Conservation (phyloP, 495 filamentous ascomycete genomes). For the Aspergillus sparsus region DNA sequence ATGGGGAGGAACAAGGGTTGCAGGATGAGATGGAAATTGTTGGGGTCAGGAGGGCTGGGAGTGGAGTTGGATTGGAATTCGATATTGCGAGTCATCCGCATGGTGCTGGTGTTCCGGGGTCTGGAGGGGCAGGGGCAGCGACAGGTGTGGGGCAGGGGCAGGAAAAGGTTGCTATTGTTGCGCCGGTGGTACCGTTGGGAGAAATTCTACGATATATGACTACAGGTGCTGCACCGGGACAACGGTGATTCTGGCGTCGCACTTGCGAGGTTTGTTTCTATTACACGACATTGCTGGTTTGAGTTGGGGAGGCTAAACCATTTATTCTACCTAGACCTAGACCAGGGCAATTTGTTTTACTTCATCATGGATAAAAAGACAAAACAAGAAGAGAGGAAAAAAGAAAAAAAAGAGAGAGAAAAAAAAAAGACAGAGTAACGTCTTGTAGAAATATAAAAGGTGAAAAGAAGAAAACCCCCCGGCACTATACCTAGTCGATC, state of each 20-base stretch:
- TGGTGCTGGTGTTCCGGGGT: not conserved
- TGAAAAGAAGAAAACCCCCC: constrained; percentile 8
- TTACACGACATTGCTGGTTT: too few relatives aligned
- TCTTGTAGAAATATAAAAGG: constrained; percentile 11
- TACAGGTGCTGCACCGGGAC: constrained; percentile 47
- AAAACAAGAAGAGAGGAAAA: constrained; percentile 4
- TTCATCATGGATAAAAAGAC: not conserved
- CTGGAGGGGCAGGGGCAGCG: too few relatives aligned
- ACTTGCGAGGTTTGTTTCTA: too few relatives aligned
- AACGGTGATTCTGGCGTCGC: constrained; percentile 15
- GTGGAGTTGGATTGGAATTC: constrained; percentile 39
- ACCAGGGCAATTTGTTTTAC: not conserved
- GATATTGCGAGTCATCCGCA: constrained; percentile 41
- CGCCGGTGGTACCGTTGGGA: constrained; percentile 46
- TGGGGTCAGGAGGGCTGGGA: constrained; percentile 40
- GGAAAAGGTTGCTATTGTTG: constrained; percentile 28
- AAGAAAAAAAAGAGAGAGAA: constrained; percentile 1
- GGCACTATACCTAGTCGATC: not conserved
- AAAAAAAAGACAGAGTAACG: constrained; percentile 12
- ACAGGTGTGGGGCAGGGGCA: constrained; percentile 15
- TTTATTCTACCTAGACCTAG: too few relatives aligned
- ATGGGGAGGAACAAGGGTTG: constrained; percentile 56
- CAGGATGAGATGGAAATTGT: constrained; percentile 54
- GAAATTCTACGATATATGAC: constrained; percentile 59
- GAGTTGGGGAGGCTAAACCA: too few relatives aligned